Conservation (phyloP, 768 basidiomycete species). For the Crassisporium funariophilum region DNA sequence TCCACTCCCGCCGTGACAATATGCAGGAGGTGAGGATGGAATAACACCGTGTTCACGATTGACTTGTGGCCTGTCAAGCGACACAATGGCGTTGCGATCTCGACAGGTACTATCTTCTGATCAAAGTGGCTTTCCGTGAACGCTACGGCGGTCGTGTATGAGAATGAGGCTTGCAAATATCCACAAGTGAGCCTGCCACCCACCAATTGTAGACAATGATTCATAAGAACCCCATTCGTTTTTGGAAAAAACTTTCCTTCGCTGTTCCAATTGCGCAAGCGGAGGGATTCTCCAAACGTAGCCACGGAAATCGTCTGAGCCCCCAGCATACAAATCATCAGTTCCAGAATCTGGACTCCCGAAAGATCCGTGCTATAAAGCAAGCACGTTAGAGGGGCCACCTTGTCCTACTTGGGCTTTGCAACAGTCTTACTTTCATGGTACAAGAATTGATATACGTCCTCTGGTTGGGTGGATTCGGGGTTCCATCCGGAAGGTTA, state of each 20-base stretch:
- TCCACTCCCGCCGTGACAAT: slow-evolving; percentile 77
- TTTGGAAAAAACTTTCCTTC: slow-evolving; percentile 46
- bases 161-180: neutral
- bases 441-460: slow-evolving; percentile 75
- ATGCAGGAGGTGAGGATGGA: slow-evolving; percentile 72
- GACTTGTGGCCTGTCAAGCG: slow-evolving; percentile 65
- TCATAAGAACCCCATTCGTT: slow-evolving; percentile 47
- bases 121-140: slow-evolving; percentile 36
- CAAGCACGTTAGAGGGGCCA: neutral
- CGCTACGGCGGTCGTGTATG: slow-evolving; percentile 1
- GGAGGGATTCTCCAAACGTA: slow-evolving; percentile 80
- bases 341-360: slow-evolving; percentile 56
- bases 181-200: no score
- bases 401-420: neutral
- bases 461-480: slow-evolving; percentile 44
- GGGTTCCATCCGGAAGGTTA: slow-evolving; percentile 57
- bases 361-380: slow-evolving; percentile 69
- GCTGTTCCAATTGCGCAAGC: slow-evolving; percentile 40
- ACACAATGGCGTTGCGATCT: slow-evolving; percentile 64
- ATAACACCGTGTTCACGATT: slow-evolving; percentile 72
- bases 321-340: slow-evolving; percentile 69
- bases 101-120: slow-evolving; percentile 58
- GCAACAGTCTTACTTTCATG: slow-evolving; percentile 62
- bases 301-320: slow-evolving; percentile 81
- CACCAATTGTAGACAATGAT: slow-evolving; percentile 40